Conservation (phyloP, 2,329 filamentous ascomycete genomes). For the Xylariales sp. region DNA sequence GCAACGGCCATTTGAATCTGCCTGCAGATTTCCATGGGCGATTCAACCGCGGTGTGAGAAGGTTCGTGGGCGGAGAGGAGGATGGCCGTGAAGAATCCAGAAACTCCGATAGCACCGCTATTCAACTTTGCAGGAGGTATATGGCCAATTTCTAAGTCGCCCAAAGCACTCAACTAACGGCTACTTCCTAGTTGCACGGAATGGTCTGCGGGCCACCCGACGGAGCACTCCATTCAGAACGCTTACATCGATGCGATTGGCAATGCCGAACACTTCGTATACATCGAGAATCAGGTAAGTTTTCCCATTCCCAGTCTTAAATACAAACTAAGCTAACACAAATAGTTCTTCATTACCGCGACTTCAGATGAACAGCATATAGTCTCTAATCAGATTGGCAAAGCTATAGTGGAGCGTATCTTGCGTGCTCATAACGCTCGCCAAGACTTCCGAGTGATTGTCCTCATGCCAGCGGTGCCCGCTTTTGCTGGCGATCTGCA, state of each 20-base stretch:
- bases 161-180: neutral
- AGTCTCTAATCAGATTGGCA: conserved; percentile 72
- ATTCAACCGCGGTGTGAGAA: conserved; percentile 35
- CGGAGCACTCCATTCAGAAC: conserved; percentile 76
- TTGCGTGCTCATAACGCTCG: conserved; percentile 61
- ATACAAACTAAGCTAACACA: conserved; percentile 5
- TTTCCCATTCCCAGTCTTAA: too few relatives aligned
- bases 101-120: conserved; percentile 16
- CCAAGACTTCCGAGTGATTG: conserved; percentile 68
- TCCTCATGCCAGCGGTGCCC: conserved; percentile 75
- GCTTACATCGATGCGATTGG: conserved; percentile 72
- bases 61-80: conserved; percentile 31
- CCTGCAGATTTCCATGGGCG: conserved; percentile 39
- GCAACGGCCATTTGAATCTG: conserved; percentile 24
- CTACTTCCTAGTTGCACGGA: conserved; percentile 34
- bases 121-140: conserved; percentile 48
- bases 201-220: conserved; percentile 48
- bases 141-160: neutral
- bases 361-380: conserved; percentile 66
- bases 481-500: conserved; percentile 79
- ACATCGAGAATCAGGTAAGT: conserved; percentile 68
- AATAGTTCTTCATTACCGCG: conserved; percentile 79
- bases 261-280: conserved; percentile 67
- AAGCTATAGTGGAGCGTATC: conserved; percentile 73
- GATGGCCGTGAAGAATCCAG: conserved; percentile 11